phyloP scores from a whole-genome alignment of 2,329 filamentous ascomycete species.

The Aurifilum marmelostoma region DNA sequence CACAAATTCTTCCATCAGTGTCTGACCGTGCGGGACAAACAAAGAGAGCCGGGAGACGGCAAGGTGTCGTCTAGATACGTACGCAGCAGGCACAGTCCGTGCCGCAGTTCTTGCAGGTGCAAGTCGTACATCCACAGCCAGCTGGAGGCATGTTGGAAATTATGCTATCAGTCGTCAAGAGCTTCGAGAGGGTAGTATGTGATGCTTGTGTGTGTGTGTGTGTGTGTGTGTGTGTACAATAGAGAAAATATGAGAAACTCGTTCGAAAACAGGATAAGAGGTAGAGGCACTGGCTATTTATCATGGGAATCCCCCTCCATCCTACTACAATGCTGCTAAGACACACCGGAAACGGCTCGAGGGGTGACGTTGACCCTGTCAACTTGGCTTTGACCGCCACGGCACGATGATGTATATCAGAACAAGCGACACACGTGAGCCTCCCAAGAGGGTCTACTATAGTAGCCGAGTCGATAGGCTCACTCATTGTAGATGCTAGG shows the following conservation, averaged over 20 bases:
- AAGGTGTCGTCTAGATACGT: constrained; percentile 2
- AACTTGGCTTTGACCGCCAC: background rate
- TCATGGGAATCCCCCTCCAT: background rate
- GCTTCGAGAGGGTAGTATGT: background rate
- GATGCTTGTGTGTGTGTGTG: background rate
- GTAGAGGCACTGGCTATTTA: background rate
- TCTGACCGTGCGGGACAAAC: background rate
- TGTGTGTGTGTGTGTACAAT: background rate
- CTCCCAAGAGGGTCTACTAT: background rate
- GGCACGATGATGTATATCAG: background rate
- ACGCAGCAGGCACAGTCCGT: constrained; percentile 24
- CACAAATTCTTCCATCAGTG: background rate
- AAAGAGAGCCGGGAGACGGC: background rate
- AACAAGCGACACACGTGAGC: background rate
- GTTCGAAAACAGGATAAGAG: background rate
- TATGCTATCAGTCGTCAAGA: background rate
- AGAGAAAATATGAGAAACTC: background rate
- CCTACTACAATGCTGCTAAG: background rate
- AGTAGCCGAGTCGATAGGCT: background rate
- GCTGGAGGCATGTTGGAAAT: constrained; percentile 23
- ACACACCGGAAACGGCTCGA: background rate
- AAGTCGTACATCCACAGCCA: constrained; percentile 20
- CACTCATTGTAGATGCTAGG: background rate
- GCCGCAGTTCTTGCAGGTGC: constrained; percentile 23
- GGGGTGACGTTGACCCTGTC: background rate